phyloP scores from a whole-genome alignment of 2,329 filamentous ascomycete species.

The Cryphonectria radicalis region DNA sequence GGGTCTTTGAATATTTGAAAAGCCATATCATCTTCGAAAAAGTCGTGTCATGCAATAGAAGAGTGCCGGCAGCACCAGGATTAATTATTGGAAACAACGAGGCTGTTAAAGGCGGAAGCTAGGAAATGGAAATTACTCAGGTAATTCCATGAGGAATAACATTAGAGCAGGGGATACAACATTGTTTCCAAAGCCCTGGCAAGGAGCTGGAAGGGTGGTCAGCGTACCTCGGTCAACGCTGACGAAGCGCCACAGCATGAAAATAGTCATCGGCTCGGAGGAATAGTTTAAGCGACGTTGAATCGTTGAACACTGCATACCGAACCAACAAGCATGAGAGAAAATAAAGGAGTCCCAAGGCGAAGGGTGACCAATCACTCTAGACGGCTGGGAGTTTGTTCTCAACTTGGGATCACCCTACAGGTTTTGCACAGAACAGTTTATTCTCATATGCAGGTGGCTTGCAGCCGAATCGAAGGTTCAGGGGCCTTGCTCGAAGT shows the following conservation, averaged over 20 bases:
- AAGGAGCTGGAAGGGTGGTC: not conserved
- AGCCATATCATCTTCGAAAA: not conserved
- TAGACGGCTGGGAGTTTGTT: not conserved
- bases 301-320: not conserved
- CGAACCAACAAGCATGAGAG: not conserved
- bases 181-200: not conserved
- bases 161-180: not conserved
- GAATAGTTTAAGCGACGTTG: not conserved
- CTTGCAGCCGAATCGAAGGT: not conserved
- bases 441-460: not conserved
- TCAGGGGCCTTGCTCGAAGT: too few species aligned
- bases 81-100: not conserved
- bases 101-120: not conserved
- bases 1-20: not conserved
- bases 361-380: not conserved
- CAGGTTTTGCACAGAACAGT: not conserved
- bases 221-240: not conserved
- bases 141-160: not conserved
- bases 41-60: not conserved
- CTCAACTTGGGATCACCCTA: not conserved
- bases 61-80: not conserved
- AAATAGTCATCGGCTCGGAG: not conserved
- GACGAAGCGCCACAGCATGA: not conserved
- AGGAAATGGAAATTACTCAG: not conserved
- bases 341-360: not conserved